Conservation (phyloP, 352 stramenopile species). For the Poterioochromonas sp. region DNA sequence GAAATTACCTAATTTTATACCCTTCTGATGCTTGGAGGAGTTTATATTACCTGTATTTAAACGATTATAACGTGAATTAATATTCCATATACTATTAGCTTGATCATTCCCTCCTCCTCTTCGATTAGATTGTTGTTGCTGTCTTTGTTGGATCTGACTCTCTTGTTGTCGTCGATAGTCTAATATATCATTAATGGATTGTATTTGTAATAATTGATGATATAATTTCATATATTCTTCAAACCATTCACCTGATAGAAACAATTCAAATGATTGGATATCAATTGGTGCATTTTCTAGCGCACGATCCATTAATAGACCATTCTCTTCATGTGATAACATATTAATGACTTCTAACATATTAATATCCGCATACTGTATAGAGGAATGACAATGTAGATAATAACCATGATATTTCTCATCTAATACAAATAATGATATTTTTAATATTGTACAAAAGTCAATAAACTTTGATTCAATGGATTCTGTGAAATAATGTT, state of each 20-base stretch:
- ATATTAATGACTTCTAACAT: slow-evolving; percentile 81
- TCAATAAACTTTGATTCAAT: slow-evolving; percentile 70
- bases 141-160: not conserved
- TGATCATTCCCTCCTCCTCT: no score
- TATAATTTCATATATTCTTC: slow-evolving; percentile 63
- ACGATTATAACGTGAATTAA: not conserved
- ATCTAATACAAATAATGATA: slow-evolving; percentile 75
- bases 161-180: not conserved
- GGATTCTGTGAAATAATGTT: slow-evolving; percentile 60
- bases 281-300: slow-evolving; percentile 64
- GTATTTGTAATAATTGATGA: not conserved
- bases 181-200: not conserved
- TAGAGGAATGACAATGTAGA: slow-evolving; percentile 80
- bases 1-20: not conserved
- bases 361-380: slow-evolving; percentile 74
- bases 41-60: not conserved
- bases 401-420: slow-evolving; percentile 86
- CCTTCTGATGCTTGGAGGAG: not conserved
- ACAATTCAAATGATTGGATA: slow-evolving; percentile 82
- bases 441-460: slow-evolving; percentile 83
- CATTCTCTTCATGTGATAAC: slow-evolving; percentile 74
- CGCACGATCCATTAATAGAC: slow-evolving; percentile 65
- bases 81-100: no score
- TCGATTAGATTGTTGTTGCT: not conserved
- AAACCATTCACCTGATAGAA: slow-evolving; percentile 70